A percentile compares a stretch with the other conserved stretches of the same genome.
These are phyloP conservation scores for Ceratobasidium sp. DNA, from an alignment of 1,284 basidiomycete species.

Conservation along the genomic window DNA sequence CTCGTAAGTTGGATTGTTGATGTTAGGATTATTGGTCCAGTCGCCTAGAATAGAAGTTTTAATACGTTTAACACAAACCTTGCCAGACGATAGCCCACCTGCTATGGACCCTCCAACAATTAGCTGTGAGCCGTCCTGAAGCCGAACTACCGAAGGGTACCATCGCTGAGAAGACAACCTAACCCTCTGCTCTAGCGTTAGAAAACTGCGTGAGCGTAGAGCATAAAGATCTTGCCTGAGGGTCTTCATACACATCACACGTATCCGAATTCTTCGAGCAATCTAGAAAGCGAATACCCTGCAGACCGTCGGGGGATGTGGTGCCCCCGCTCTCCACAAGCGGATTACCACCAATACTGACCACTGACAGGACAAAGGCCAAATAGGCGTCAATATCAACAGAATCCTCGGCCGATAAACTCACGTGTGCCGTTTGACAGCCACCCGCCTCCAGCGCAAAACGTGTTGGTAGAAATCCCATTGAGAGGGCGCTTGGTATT, in stretches of 20 bases:
- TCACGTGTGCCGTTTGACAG: conserved; percentile 70
- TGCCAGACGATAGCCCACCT: conserved; percentile 56
- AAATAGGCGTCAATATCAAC: conserved; percentile 73
- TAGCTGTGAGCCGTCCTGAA: conserved; percentile 79
- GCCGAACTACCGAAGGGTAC: conserved; percentile 75
- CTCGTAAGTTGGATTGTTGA: conserved; percentile 82
- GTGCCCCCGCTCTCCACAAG: conserved; percentile 10
- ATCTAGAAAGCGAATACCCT: conserved; percentile 50
- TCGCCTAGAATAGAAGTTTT: no score
- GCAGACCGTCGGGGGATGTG: conserved; percentile 48
- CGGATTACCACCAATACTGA: conserved; percentile 53
- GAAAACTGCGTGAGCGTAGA: not conserved
- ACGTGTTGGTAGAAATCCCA: conserved; percentile 82
- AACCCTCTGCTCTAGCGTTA: conserved; percentile 53
- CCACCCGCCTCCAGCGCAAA: conserved; percentile 84
- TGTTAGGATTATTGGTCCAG: conserved; percentile 80
- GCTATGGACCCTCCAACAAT: conserved; percentile 80
- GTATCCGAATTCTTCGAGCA: no score
- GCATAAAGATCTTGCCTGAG: conserved; percentile 46
- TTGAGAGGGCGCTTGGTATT: conserved; percentile 67
- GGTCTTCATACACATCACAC: conserved; percentile 74
- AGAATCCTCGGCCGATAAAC: not conserved
- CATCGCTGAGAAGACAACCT: conserved; percentile 79
- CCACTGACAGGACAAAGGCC: conserved; percentile 65
- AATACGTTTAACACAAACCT: no score